Evolutionary conservation across 345 rosid genomes (phyloP), one percentile per base, ranked within the genome.

Genomic region (Citropsis articulata): DNA sequence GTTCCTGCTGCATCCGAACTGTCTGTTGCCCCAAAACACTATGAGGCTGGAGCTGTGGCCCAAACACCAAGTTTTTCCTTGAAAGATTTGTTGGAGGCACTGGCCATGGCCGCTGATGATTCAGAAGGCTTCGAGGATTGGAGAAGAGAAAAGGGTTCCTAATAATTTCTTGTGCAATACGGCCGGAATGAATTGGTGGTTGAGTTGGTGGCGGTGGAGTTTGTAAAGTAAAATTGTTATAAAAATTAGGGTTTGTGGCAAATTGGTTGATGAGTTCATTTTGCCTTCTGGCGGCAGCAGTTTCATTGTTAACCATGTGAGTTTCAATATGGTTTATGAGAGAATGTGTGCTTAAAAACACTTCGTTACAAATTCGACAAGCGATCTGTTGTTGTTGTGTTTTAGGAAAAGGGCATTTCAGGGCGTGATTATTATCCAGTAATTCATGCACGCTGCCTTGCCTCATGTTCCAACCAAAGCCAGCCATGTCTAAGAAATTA

Each of bases 301-400:
- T 9, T 60, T 13, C 28, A 9, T 79, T 56, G 0, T 69, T 77
- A 1, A 1, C 24, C 77, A 70, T 30, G 57, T 83, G 86, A 53
- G 66, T 28, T 42, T 81, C 83, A 5, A 81, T 60, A 64, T 85
- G 86, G 38, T 65, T 65, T 19, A 85, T 76, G 24, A 85, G 81
- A n/a, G 77, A 75, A 13, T 79, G 81, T 2, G 69, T 71, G 75
- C 76, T 83, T 19, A 35, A 3, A 55, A 83, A 79, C 28, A 83
- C 84, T 45, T 33, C 65, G 33, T 83, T 76, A 62, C 86, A 83
- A 24, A 85, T 64, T 30, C 88, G 67, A 22, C 88, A 85, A 21
- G 84, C 85, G n/a, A 85, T 78, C 4, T 72, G 79, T 9, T 42
- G 81, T 6, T 5, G 21, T 50, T 50, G 56, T 42, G 14, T 42